Evolutionary conservation across 768 basidiomycete species (phyloP).

Genomic region (Trametes elegans): DNA sequence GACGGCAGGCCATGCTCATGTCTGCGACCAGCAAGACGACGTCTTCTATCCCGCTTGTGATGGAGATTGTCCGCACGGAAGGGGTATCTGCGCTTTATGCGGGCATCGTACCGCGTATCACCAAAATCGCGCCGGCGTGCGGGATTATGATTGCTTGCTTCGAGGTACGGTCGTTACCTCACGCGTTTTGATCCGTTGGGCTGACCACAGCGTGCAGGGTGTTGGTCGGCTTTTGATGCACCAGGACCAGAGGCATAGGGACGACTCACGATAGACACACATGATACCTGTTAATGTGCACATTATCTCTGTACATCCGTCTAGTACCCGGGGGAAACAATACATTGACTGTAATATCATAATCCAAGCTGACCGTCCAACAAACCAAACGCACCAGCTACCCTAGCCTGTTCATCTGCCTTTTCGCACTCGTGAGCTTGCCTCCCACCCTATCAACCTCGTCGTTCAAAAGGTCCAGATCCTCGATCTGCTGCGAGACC

Average conservation of each 20-base stretch:
- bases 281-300: constrained; percentile 12
- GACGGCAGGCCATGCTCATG: constrained; percentile 84
- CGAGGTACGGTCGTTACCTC: constrained; percentile 54
- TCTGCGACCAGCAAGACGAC: constrained; percentile 40
- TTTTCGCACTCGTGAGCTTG: constrained; percentile 78
- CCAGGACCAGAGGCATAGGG: constrained; percentile 17
- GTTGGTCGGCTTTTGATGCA: constrained; percentile 52
- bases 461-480: constrained; percentile 74
- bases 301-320: constrained; percentile 19
- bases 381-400: neutral
- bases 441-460: constrained; percentile 77
- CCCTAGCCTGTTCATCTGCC: constrained; percentile 76
- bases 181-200: neutral
- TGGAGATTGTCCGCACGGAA: constrained; percentile 74
- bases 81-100: constrained; percentile 78
- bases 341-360: constrained; percentile 17
- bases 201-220: constrained; percentile 39
- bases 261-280: constrained; percentile 16
- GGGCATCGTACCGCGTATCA: constrained; percentile 83
- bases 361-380: constrained; percentile 4
- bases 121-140: constrained; percentile 96
- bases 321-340: constrained; percentile 16
- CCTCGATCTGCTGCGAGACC: constrained; percentile 78
- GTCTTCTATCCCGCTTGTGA: constrained; percentile 60
- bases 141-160: constrained; percentile 98